Conservation (phyloP, 2,329 filamentous ascomycete species). For the Exophiala oligosperma region DNA sequence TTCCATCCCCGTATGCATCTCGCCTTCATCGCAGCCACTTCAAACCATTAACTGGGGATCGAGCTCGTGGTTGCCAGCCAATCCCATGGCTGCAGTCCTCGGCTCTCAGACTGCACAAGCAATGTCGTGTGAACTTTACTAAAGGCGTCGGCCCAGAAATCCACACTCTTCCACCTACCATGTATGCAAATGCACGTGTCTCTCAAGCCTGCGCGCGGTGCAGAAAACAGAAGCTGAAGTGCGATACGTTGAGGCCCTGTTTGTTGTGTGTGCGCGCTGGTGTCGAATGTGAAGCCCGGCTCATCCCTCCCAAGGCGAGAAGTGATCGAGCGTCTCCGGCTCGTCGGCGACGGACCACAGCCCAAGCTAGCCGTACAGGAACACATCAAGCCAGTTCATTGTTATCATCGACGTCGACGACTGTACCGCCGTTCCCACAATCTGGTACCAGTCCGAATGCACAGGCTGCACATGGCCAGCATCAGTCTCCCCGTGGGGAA, state of each 20-base stretch:
- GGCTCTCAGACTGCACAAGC: too few species aligned
- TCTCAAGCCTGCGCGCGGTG: slow-evolving; percentile 27
- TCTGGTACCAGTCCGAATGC: not conserved
- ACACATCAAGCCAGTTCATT: not conserved
- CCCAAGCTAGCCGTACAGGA: not conserved
- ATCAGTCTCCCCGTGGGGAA: not conserved
- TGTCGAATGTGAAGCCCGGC: slow-evolving; percentile 24
- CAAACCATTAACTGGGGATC: too few species aligned
- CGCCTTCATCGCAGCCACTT: too few species aligned
- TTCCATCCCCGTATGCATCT: too few species aligned
- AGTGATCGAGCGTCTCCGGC: slow-evolving; percentile 4
- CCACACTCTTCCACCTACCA: not conserved
- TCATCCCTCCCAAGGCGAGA: slow-evolving; percentile 1
- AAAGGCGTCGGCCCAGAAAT: too few species aligned
- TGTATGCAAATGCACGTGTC: slow-evolving; percentile 1
- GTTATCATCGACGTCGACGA: not conserved
- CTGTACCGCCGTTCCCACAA: not conserved
- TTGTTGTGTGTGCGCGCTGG: slow-evolving; percentile 23
- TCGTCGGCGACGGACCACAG: not conserved
- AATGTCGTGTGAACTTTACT: too few species aligned
- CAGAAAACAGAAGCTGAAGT: slow-evolving; percentile 43
- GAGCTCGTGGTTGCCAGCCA: too few species aligned
- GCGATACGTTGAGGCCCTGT: slow-evolving; percentile 57
- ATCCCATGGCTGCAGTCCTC: too few species aligned
- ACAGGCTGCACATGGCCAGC: not conserved